A percentile compares a stretch with the other conserved stretches of the same genome.
Conservation (phyloP, 2,329 filamentous ascomycete genomes). For the Exophiala mesophila region DNA sequence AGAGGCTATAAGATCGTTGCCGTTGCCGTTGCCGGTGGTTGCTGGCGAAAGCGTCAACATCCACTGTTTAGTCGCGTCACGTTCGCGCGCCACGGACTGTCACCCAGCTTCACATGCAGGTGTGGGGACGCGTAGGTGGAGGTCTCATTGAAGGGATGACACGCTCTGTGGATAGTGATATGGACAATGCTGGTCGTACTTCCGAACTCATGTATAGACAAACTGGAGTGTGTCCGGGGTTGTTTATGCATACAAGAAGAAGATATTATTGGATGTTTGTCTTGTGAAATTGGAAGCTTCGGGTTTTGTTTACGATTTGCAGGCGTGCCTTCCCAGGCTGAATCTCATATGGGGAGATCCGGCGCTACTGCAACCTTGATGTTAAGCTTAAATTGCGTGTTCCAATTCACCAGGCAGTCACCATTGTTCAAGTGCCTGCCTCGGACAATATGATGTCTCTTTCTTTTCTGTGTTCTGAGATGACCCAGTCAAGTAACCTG, state of each 20-base stretch:
- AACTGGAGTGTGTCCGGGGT: no score
- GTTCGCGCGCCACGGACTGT: constrained; percentile 17
- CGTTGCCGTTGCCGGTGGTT: background rate
- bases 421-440: no score
- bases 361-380: constrained; percentile 11
- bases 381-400: background rate
- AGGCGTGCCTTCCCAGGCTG: constrained; percentile 4
- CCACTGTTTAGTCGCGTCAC: constrained; percentile 13
- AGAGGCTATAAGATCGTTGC: no score
- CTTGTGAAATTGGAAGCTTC: no score
- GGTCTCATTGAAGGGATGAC: background rate
- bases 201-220: no score
- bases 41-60: background rate
- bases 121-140: constrained; percentile 6
- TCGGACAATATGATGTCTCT: no score
- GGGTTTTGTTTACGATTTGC: constrained; percentile 15
- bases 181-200: no score
- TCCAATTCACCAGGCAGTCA: no score
- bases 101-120: background rate
- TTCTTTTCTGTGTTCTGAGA: no score
- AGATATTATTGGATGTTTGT: no score
- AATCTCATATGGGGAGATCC: constrained; percentile 12
- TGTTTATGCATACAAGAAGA: background rate
- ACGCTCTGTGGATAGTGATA: no score
- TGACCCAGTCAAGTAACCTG: background rate